phyloP scores from a whole-genome alignment of 495 filamentous ascomycete genomes.

The Schizothecium vesticola region DNA sequence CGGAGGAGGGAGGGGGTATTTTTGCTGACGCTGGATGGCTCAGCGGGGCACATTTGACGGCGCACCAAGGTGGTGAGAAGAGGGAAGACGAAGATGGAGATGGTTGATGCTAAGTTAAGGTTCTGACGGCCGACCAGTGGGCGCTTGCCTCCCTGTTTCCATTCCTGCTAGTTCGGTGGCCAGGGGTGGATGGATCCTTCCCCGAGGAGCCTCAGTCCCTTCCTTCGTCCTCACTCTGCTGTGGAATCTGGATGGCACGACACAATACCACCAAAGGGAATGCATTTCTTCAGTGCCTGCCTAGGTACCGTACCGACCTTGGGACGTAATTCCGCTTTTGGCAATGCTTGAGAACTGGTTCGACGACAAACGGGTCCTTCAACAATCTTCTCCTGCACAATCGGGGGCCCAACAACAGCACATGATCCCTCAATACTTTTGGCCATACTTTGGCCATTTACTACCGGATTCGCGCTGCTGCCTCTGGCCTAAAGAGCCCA shows the following conservation, averaged over 20 bases:
- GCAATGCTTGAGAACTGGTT: not conserved
- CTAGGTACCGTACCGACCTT: not conserved
- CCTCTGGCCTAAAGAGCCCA: not conserved
- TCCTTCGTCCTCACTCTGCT: not conserved
- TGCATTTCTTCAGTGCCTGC: not conserved
- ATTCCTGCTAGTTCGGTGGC: not conserved
- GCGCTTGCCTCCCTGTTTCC: not conserved
- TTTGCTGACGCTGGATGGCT: not conserved
- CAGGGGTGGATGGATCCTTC: not conserved
- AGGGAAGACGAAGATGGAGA: not conserved
- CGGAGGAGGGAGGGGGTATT: not conserved
- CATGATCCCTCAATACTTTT: not conserved
- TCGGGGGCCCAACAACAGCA: no score
- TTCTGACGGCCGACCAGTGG: constrained; percentile 3
- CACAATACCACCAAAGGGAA: not conserved
- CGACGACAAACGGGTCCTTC: not conserved
- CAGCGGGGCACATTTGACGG: not conserved
- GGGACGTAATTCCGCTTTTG: not conserved
- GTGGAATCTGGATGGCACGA: not conserved
- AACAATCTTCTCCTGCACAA: not conserved
- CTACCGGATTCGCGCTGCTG: not conserved
- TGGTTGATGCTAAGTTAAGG: constrained; percentile 12
- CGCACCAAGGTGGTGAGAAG: not conserved
- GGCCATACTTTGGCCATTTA: not conserved
- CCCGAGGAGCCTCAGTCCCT: not conserved